Conservation (phyloP, 208 protist species). For the Leptomonas pyrrhocoris region DNA sequence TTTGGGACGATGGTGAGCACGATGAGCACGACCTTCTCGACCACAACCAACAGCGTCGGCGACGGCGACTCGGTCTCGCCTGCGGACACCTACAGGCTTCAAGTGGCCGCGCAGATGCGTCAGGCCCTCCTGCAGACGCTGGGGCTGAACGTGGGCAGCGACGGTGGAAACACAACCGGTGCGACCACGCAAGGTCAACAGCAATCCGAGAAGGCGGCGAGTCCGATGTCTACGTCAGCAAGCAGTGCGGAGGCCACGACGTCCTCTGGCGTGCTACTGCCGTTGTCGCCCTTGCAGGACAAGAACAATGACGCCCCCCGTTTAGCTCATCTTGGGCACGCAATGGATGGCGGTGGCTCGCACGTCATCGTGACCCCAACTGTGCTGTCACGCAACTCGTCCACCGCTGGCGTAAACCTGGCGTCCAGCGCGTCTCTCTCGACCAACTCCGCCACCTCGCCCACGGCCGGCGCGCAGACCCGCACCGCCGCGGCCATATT, state of each 20-base stretch:
- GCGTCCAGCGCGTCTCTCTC: conserved; percentile 14
- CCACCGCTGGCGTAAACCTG: background rate
- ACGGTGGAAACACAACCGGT: background rate
- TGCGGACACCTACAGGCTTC: conserved; percentile 1
- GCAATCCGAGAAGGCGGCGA: conserved; percentile 3
- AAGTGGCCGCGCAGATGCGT: conserved; percentile 15
- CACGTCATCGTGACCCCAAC: conserved; percentile 17
- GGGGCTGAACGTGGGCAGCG: conserved; percentile 1
- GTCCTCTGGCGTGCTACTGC: background rate
- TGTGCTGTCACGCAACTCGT: conserved; percentile 4
- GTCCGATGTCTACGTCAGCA: conserved; percentile 1
- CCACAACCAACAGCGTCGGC: conserved; percentile 17
- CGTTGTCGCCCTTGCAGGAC: conserved; percentile 9
- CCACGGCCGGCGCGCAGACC: conserved; percentile 1
- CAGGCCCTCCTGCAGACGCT: conserved; percentile 18
- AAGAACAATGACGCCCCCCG: background rate
- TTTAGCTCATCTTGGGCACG: conserved; percentile 1
- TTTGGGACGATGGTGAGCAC: conserved; percentile 22
- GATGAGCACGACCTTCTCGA: conserved; percentile 22
- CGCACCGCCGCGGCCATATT: conserved; percentile 13
- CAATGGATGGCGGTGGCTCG: background rate
- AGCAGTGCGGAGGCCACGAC: conserved; percentile 9
- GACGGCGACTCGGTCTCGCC: conserved; percentile 2
- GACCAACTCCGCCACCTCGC: conserved; percentile 18
- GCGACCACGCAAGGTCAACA: background rate